Base-by-base conservation (phyloP, 306 rosid species). In the Quillaja saponaria region DNA sequence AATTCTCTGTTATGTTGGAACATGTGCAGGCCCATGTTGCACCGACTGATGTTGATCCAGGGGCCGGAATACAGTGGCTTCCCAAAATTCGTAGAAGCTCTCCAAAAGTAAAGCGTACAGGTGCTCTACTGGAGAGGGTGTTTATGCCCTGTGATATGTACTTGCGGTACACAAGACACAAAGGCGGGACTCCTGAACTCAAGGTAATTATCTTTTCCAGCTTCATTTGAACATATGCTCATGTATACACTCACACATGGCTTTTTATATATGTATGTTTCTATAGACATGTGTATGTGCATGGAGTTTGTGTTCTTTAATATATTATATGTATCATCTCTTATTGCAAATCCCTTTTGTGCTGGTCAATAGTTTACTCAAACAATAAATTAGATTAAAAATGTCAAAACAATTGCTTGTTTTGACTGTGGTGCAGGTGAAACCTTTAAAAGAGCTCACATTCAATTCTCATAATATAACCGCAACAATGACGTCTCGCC, bases 61-160 rank as follows among this genome's bases (percentile, higher is more conserved):
- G 99, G 54, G 99, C 99, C 72, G 99, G 99, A 59, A 69, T 94
- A 78, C 99, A 94, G 80, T 94, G 99, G 99, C 99, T 94, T 71
- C 99, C 97, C 1, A 81, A 85, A 82, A 87, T 94, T 80, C 86
- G 76, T 49, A 81, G 83, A 81, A 94, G 86, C 80, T 94, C 99
- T 66, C 99, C 99, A 21, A 90, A 94, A 85, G 97, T 90, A 46
- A 85, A 85, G 79, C 99, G 99, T 48, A 94, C 99, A 9, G 99
- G 99, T 78, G 99, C 99, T 80, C 85, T 94, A 71, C 97, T 94
- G 53, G 99, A 94, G 80, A 94, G 99, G 80, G 99, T 94, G 68
- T 94, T 94, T 76, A 90, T 90, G 99, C 99, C 99, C 16, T 94
- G 99, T 75, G 70, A 87, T 62, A 94, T 94, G 99, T 94, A 94